phyloP scores from a whole-genome alignment of 768 basidiomycete genomes.

The Tulasnella sp. region DNA sequence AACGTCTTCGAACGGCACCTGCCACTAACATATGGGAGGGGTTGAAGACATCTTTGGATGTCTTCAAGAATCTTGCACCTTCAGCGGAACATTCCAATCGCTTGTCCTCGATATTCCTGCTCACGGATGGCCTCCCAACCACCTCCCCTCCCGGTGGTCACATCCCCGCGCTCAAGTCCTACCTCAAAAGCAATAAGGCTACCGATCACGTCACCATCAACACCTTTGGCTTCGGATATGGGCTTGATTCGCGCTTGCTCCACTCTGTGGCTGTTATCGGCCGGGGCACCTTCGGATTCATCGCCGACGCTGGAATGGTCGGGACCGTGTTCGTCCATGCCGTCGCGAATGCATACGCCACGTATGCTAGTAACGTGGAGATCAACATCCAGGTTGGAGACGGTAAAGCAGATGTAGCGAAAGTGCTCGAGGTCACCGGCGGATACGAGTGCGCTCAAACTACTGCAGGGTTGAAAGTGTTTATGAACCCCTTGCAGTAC shows the following conservation, averaged over 20 bases:
- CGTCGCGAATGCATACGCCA: slow-evolving; percentile 19
- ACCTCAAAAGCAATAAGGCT: slow-evolving; percentile 14
- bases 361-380: slow-evolving; percentile 11
- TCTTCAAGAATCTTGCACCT: not conserved
- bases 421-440: not conserved
- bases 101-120: slow-evolving; percentile 17
- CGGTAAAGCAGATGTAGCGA: slow-evolving; percentile 7
- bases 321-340: slow-evolving; percentile 21
- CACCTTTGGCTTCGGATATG: slow-evolving; percentile 21
- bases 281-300: slow-evolving; percentile 15
- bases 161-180: slow-evolving; percentile 17
- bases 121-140: slow-evolving; percentile 19
- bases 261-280: slow-evolving; percentile 14
- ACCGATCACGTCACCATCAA: slow-evolving; percentile 15
- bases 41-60: slow-evolving; percentile 18
- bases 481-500: slow-evolving; percentile 14
- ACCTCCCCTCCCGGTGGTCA: slow-evolving; percentile 19
- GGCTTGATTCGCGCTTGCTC: slow-evolving; percentile 19
- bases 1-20: slow-evolving; percentile 2
- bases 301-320: slow-evolving; percentile 20
- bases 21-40: slow-evolving; percentile 20
- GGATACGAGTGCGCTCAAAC: slow-evolving; percentile 14
- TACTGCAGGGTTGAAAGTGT: not conserved
- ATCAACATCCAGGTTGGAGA: slow-evolving; percentile 13
- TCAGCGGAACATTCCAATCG: slow-evolving; percentile 2